phyloP scores from a whole-genome alignment of 352 stramenopile genomes.

The Phytophthora citrophthora region DNA sequence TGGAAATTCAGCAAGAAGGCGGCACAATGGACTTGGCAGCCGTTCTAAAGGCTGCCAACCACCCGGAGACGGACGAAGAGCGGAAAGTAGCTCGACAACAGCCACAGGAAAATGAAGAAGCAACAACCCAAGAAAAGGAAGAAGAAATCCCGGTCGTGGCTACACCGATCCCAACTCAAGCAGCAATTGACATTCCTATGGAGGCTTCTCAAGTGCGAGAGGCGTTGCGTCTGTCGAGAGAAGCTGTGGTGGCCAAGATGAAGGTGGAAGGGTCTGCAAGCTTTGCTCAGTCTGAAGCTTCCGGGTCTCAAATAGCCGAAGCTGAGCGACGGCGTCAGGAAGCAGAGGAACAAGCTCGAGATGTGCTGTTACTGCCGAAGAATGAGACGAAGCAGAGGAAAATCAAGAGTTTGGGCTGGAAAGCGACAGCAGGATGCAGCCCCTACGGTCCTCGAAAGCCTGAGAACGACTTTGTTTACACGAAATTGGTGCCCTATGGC shows the following conservation, averaged over 20 bases:
- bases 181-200: slow-evolving; percentile 24
- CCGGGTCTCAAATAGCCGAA: slow-evolving; percentile 10
- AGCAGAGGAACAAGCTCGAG: slow-evolving; percentile 40
- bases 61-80: slow-evolving; percentile 12
- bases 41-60: slow-evolving; percentile 23
- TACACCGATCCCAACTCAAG: slow-evolving; percentile 23
- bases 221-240: slow-evolving; percentile 15
- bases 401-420: slow-evolving; percentile 38
- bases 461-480: slow-evolving; percentile 26
- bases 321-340: slow-evolving; percentile 16
- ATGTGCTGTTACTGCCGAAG: slow-evolving; percentile 40
- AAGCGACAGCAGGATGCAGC: slow-evolving; percentile 30
- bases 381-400: slow-evolving; percentile 24
- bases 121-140: background rate
- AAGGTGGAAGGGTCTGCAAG: slow-evolving; percentile 11
- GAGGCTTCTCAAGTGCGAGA: slow-evolving; percentile 24
- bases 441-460: slow-evolving; percentile 33
- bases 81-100: background rate
- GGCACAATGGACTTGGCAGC: slow-evolving; percentile 16
- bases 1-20: background rate
- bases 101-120: slow-evolving; percentile 10
- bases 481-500: slow-evolving; percentile 25
- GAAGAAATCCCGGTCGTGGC: background rate
- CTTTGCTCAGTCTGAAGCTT: background rate
- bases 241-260: slow-evolving; percentile 27